Base-by-base conservation (phyloP, 2,329 filamentous ascomycete genomes). In the Dactylellina leptospora region DNA sequence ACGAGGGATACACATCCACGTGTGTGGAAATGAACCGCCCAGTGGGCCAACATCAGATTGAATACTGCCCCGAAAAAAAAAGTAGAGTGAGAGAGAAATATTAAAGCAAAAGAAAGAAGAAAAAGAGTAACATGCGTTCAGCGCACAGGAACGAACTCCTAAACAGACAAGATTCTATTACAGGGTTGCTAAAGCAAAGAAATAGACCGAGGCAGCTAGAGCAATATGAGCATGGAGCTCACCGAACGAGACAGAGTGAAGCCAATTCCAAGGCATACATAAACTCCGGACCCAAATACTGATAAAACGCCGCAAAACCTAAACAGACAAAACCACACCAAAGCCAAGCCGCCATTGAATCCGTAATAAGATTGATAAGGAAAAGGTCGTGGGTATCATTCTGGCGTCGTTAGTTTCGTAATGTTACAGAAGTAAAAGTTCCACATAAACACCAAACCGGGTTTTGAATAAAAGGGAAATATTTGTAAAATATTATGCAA, bases 371-470 rank as follows among this genome's bases (percentile, higher is more conserved):
- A 62, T 51, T 51, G 53, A 38, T 59, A 60, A 64, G 36, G 42
- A 64, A 56, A 60, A 53, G 45, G 59, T 72, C 68, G 54, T 72
- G 68, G 68, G 68, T 72, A 72, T 72, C 68, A 64, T 72, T 72
- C 68, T 72, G 68, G 55, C 47, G 59, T 72, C 68, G 68, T 72
- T 64, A 72, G 23, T 38, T 64, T 71, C 68, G 68, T 72, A 59
- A 64, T 72, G 47, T 64, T 72, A 63, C 68, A 59, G 45, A 28
- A 42, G 59, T 58, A 28, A n/a, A n/a, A n/a, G n/a, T 48, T 25
- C 45, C 59, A 40, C 53, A 33, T 42, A 47, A 64, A 63, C 68
- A 72, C 68, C 68, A 72, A 62, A 54, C 47, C 53, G 42, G 45
- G 38, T 30, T 48, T 51, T 40, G 20, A 55, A 62, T 54, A 38